Evolutionary conservation across 352 stramenopile species (phyloP), one percentile per base, ranked within the genome.

Genomic region (Pythium rishiriense): DNA sequence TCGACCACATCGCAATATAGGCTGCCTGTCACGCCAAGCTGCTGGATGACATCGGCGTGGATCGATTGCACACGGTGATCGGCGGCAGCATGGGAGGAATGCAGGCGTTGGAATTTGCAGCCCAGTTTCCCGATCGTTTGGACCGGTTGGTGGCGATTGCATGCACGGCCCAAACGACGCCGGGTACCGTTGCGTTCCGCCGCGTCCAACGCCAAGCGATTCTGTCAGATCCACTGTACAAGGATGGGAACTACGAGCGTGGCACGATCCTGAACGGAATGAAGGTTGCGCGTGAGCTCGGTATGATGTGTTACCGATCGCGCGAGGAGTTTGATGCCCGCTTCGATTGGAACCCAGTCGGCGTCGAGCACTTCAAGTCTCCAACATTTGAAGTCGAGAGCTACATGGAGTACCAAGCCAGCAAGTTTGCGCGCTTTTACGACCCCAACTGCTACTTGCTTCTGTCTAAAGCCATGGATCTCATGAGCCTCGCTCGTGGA

Each of bases 371-470:
- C 42, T 93, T 93, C 55, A 87, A 83, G 62, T 73, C 75, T n/a
- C 60, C 79, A 15, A 95, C 85, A 14, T 97, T 97, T 47, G 88
- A 97, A 29, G 86, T 97, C 0, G 88, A 97, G 72, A 88, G 75
- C 53, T 97, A 97, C 79, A 93, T 97, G 86, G 81, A 93, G 59
- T 93, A 97, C 73, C 85, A 97, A 64, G 87, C 81, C 33, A 81
- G 69, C 62, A 95, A 95, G 65, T 97, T 97, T 55, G 86, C 87
- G 26, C 83, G 84, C 10, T 59, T 85, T 22, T 96, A 86, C 58
- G 88, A 97, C 58, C 83, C 88, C 2, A 96, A 97, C 71, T 95
- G 87, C 74, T 97, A 97, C 68, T 52, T 97, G 54, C 63, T 95
- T 64, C 72, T 96, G 17, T 96, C 87, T 31, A 93, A 96, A 66